Percentiles rank a stretch among this genome's conserved stretches.
phyloP scores from a whole-genome alignment of 2,329 filamentous ascomycete species.

The Paramyrothecium roridum region DNA sequence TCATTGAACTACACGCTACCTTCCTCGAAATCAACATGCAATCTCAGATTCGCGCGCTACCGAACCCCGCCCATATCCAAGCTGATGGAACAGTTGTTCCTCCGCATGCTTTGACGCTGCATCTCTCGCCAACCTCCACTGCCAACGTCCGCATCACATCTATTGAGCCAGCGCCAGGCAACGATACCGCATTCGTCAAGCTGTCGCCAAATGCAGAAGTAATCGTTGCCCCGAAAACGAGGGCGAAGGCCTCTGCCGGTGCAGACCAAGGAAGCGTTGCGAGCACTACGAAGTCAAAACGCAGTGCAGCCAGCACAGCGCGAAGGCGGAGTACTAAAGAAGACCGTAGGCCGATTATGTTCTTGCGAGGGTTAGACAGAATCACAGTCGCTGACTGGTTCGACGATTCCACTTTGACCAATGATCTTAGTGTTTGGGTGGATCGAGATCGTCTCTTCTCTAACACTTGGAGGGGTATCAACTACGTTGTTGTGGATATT shows the following conservation, averaged over 20 bases:
- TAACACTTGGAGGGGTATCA: constrained; percentile 71
- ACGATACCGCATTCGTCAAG: constrained; percentile 78
- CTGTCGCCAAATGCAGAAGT: constrained; percentile 93
- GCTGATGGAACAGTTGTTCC: constrained; percentile 47
- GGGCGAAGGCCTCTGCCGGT: constrained; percentile 64
- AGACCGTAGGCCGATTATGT: constrained; percentile 64
- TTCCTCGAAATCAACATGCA: constrained; percentile 94
- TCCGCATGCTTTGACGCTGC: constrained; percentile 81
- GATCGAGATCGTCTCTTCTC: constrained; percentile 72
- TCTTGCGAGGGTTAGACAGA: constrained; percentile 77
- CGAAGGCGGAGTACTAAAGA: constrained; percentile 57
- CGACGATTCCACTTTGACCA: constrained; percentile 57
- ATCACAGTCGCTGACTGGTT: constrained; percentile 72
- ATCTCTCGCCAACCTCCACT: constrained; percentile 91
- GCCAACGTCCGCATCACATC: constrained; percentile 86
- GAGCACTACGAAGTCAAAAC: constrained; percentile 75
- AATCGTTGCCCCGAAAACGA: constrained; percentile 91
- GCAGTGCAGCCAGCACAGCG: constrained; percentile 73
- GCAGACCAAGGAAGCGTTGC: constrained; percentile 76
- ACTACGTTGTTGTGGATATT: constrained; percentile 81
- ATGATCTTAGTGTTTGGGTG: constrained; percentile 75
- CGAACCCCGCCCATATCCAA: constrained; percentile 70
- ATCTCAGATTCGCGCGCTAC: constrained; percentile 87
- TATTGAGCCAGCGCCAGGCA: constrained; percentile 69
- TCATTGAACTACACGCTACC: constrained; percentile 94